Evolutionary conservation across 2,329 filamentous ascomycete species (phyloP), one percentile per base, ranked within the genome.

Genomic region (Aureobasidium sp.): DNA sequence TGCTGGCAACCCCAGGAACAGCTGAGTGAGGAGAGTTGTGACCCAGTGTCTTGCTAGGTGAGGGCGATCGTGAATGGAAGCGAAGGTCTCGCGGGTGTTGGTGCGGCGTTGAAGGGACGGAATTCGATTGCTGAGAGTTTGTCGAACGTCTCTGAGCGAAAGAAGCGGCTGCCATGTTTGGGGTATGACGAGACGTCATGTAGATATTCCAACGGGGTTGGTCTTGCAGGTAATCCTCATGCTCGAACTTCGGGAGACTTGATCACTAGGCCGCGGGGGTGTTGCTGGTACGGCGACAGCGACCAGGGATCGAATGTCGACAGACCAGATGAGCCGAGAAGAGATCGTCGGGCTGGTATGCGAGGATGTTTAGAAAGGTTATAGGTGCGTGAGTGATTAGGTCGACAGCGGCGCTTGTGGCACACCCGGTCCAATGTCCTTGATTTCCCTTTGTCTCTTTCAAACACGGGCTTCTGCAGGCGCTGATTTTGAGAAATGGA

Each of bases 31-130:
- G 94, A 14, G 93, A 97, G 67, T 92, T 90, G 73, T 86, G 90
- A 66, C 85, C 85, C 53, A 85, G 81, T 58, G 86, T 78, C 60
- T 79, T 85, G 67, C 84, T 88, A 39, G 93, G 92, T 14, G 92
- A 97, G 10, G 91, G 92, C 36, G 86, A 86, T 70, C 84, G 84
- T 51, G 91, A 94, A 71, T 85, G 85, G 69, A 89, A 89, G 2
- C 88, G 88, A 70, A 94, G 88, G 69, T 92, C 87, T 63, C 91
- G 86, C 66, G 91, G 85, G 75, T 90, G 88, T 73, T 97, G 92
- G 70, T 93, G 90, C 9, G 93, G 94, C 3, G 93, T 97, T 1
- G 93, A 95, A 1, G 93, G 93, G 53, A 97, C 90, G 9, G 93
- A 97, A 72, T 83, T 96, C 27, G 93, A 95, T 71, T 95, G 84